Base-by-base conservation (phyloP, 768 basidiomycete genomes). In the Psilocybe subaeruginosa region DNA sequence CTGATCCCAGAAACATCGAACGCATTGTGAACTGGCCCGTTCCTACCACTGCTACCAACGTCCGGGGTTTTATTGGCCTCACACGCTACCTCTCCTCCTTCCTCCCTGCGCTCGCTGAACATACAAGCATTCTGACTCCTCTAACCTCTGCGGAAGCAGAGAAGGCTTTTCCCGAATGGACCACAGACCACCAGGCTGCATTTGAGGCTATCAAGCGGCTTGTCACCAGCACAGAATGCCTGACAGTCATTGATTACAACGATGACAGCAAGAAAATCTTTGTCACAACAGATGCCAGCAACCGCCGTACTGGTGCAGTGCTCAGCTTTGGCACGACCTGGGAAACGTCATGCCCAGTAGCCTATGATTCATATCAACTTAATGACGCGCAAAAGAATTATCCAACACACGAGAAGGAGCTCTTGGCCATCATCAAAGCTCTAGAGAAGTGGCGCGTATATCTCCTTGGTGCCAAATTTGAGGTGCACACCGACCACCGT, bases 321-420 rank as follows among this genome's bases (percentile, higher is more conserved):
- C 66, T 77, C 1, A 68, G 65, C 3, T 75, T 68, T 54, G 74
- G 77, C 0, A 58, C 60, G 0, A 72, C 72, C 0, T 73, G 69
- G 68, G 75, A 76, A 51, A 61, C 59, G 0, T 64, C 75, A 1
- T 63, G 74, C 1, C 78, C 76, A 3, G 76, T 74, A 37, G 64
- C 70, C 41, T 68, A 68, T 56, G 54, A 76, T 63, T 80, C 64
- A 0, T 45, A 47, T 39, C 66, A 60, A 14, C 69, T 72, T 23
- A 72, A 66, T n/a, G 59, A 30, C 46, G 71, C 75, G 0, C 62
- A 69, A 35, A 29, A 3, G 19, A 78, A 79, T 54, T 81, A 81
- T 30, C 73, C 76, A 0, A 68, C 70, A 0, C 77, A 80, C 50
- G 72, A 81, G 62, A 73, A 76, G 57, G 78, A 80, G 58, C 60